Evolutionary conservation across 768 basidiomycete species (phyloP).

Genomic region (Suillus alpinus): DNA sequence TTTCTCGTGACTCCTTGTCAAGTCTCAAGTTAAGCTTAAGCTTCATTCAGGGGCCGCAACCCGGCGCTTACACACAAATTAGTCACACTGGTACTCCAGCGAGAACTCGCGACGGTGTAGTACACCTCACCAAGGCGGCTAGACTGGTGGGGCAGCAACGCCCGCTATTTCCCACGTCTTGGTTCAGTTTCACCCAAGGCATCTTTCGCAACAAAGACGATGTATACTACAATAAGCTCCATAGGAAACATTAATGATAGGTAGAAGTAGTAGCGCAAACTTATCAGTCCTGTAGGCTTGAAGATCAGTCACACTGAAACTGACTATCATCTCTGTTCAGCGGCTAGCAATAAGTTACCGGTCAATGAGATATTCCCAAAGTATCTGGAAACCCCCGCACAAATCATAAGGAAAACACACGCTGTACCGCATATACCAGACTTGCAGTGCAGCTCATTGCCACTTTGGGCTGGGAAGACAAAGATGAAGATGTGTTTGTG

Average conservation of each 20-base stretch:
- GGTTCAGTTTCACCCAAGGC: background rate
- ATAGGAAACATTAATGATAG: background rate
- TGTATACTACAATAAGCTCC: background rate
- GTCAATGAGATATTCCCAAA: background rate
- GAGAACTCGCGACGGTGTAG: no score
- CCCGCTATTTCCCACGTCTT: background rate
- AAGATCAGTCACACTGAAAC: slow-evolving; percentile 15
- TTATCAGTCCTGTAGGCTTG: background rate
- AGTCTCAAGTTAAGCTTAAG: background rate
- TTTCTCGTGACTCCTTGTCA: no score
- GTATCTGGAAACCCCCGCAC: background rate
- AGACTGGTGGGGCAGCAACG: no score
- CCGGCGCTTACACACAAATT: background rate
- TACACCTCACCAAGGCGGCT: background rate
- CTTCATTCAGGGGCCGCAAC: background rate
- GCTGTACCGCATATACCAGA: background rate
- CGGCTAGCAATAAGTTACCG: background rate
- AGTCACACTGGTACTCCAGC: no score
- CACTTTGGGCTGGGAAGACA: background rate
- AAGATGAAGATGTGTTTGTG: background rate
- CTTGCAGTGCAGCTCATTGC: background rate
- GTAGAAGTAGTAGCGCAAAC: background rate
- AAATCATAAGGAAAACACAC: background rate
- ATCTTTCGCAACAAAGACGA: background rate
- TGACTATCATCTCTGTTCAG: slow-evolving; percentile 17